Conservation (phyloP, 176 grass and related monocot genomes). For the Raddia distichophylla region DNA sequence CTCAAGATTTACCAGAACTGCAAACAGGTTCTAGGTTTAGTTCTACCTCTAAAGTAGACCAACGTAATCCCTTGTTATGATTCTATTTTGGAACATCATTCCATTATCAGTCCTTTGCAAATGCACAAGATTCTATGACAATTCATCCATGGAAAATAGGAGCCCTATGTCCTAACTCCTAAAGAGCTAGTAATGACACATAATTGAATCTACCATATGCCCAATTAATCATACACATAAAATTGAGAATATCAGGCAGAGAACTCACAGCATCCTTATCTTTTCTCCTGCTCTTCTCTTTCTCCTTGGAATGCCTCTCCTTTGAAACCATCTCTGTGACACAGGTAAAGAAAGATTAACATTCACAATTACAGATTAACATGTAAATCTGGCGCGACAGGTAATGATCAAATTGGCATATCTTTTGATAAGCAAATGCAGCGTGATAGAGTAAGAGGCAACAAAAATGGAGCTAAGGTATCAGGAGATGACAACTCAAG, state of each 20-base stretch:
- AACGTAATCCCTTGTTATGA: neutral
- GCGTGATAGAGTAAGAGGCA: neutral
- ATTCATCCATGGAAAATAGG: neutral
- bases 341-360: conserved; percentile 2
- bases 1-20: neutral
- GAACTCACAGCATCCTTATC: conserved; percentile 52
- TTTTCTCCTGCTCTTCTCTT: conserved; percentile 43
- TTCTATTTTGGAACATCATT: conserved; percentile 4
- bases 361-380: neutral
- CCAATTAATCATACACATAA: no score
- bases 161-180: neutral
- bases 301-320: conserved; percentile 47
- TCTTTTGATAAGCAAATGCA: no score
- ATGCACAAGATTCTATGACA: conserved; percentile 3
- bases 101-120: neutral
- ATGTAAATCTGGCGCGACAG: neutral
- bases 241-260: neutral
- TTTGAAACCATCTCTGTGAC: conserved; percentile 45
- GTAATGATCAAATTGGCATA: neutral
- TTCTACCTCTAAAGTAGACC: neutral
- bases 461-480: neutral
- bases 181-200: neutral
- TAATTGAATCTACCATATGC: neutral
- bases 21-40: neutral
- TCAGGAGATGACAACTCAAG: neutral